Conservation (phyloP, 1,284 basidiomycete species). For the Stereum hirsutum region DNA sequence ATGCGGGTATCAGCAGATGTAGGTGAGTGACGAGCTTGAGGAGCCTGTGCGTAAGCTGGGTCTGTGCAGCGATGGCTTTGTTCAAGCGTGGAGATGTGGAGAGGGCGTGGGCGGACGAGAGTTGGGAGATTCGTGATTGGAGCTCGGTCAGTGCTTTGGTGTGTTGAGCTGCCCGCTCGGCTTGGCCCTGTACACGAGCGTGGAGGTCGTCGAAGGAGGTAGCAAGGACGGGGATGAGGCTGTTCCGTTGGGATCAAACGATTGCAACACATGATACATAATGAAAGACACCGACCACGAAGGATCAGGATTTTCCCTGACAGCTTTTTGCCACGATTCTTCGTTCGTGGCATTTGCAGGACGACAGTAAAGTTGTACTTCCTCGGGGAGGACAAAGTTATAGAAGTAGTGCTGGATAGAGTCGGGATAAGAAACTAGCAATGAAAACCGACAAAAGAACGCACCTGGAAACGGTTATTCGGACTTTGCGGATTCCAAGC, state of each 20-base stretch:
- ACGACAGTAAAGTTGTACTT: slow-evolving; percentile 63
- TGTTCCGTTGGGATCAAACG: slow-evolving; percentile 20
- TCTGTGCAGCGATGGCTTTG: slow-evolving; percentile 58
- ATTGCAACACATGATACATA: background rate
- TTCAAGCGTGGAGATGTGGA: slow-evolving; percentile 64
- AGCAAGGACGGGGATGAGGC: slow-evolving; percentile 78
- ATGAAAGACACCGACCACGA: slow-evolving; percentile 44
- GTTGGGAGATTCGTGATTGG: slow-evolving; percentile 40
- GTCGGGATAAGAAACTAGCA: slow-evolving; percentile 2
- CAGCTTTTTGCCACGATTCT: slow-evolving; percentile 71
- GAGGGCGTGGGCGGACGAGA: slow-evolving; percentile 60
- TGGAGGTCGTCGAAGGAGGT: slow-evolving; percentile 79
- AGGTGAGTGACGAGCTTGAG: slow-evolving; percentile 68
- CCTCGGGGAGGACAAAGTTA: slow-evolving; percentile 73
- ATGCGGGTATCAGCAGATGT: slow-evolving; percentile 70
- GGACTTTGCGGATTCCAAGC: slow-evolving; percentile 69
- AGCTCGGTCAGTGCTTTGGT: slow-evolving; percentile 59
- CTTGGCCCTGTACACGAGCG: slow-evolving; percentile 74
- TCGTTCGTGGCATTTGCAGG: slow-evolving; percentile 72
- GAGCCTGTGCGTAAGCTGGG: slow-evolving; percentile 68
- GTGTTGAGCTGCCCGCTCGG: slow-evolving; percentile 59
- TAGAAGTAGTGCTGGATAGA: slow-evolving; percentile 68
- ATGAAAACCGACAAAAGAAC: slow-evolving; percentile 13
- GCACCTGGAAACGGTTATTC: slow-evolving; percentile 76
- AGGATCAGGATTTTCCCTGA: slow-evolving; percentile 78